Evolutionary conservation across 768 basidiomycete species (phyloP).

Genomic region (Dendrothele bispora): DNA sequence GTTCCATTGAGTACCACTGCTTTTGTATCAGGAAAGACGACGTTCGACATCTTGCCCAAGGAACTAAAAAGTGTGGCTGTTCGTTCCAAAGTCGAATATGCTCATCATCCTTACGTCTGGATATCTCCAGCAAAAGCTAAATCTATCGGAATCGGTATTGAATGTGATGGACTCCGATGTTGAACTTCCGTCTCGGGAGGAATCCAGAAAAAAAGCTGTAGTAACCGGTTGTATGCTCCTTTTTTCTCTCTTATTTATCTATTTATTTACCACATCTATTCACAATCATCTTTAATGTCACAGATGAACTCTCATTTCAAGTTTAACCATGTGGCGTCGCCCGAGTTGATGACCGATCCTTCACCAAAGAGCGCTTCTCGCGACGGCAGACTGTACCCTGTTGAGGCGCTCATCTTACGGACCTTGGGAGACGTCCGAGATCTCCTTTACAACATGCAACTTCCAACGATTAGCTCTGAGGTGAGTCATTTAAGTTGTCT

Average conservation of each 20-base stretch:
- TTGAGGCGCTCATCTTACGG: constrained; percentile 74
- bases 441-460: constrained; percentile 83
- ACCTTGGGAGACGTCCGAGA: constrained; percentile 72
- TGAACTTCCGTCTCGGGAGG: constrained; percentile 55
- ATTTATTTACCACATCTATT: constrained; percentile 14
- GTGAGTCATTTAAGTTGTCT: too few species aligned
- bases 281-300: constrained; percentile 64
- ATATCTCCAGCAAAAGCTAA: constrained; percentile 52
- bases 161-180: constrained; percentile 45
- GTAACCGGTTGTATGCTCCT: constrained; percentile 44
- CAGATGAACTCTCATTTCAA: constrained; percentile 53
- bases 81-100: constrained; percentile 52
- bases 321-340: constrained; percentile 54
- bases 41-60: constrained; percentile 52
- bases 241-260: neutral
- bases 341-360: constrained; percentile 45
- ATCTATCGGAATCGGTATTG: constrained; percentile 55
- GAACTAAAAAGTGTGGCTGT: constrained; percentile 58
- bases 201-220: constrained; percentile 51
- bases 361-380: constrained; percentile 38
- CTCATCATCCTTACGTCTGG: constrained; percentile 59
- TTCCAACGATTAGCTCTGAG: constrained; percentile 82
- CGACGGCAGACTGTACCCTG: constrained; percentile 52
- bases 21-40: constrained; percentile 48
- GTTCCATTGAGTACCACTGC: constrained; percentile 71